A percentile compares a stretch with the other conserved stretches of the same genome.
phyloP scores from a whole-genome alignment of 331 rosid genomes.

The Malus hybrid region DNA sequence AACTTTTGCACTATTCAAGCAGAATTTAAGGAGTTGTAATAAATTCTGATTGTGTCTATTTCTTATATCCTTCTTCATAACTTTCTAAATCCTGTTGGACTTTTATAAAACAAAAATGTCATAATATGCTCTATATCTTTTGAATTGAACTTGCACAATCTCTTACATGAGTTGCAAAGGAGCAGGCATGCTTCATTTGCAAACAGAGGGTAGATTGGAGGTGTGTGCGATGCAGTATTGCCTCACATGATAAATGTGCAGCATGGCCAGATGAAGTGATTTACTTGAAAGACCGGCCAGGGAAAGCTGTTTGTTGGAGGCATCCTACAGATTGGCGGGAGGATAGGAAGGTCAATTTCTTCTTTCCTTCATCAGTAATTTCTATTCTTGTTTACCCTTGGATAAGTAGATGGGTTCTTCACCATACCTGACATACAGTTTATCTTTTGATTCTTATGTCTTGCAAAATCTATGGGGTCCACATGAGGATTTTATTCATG shows the following conservation, averaged over 20 bases:
- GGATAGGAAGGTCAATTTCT: constrained; percentile 74
- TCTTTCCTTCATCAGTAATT: constrained; percentile 45
- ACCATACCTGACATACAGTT: not conserved
- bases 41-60: not conserved
- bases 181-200: constrained; percentile 78
- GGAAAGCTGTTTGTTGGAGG: constrained; percentile 82
- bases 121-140: not conserved
- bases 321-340: constrained; percentile 74
- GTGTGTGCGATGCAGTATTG: constrained; percentile 60
- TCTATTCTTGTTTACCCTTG: not conserved
- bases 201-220: constrained; percentile 49
- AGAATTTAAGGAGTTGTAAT: not conserved
- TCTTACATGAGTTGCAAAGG: constrained; percentile 8
- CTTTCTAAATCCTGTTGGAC: not conserved
- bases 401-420: not conserved
- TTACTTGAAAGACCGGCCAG: constrained; percentile 39
- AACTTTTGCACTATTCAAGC: not conserved
- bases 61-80: not conserved
- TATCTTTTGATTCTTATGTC: not conserved
- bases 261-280: constrained; percentile 74
- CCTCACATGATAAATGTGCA: constrained; percentile 72
- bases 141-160: not conserved
- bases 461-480: not conserved
- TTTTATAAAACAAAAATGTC: not conserved
- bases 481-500: not conserved